Percentiles rank a stretch among this genome's conserved stretches.
Evolutionary conservation across 805 yeast species (phyloP).

Genomic region (Candida chilensis): DNA sequence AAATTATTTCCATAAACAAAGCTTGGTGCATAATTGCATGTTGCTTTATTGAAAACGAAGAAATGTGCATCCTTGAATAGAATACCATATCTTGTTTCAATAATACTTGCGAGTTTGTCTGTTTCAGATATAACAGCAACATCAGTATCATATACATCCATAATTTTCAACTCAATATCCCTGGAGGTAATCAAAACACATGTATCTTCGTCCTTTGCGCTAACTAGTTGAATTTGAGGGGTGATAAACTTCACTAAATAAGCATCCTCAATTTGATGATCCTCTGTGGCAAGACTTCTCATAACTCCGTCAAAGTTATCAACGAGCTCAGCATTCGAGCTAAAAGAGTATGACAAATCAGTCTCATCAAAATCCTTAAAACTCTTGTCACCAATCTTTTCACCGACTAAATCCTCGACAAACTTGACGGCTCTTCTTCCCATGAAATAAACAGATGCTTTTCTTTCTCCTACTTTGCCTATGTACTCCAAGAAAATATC

Average conservation of each 20-base stretch:
- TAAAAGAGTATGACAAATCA: slow-evolving; percentile 5
- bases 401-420: slow-evolving; percentile 32
- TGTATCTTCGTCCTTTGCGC: slow-evolving; percentile 33
- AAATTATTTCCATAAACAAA: slow-evolving; percentile 18
- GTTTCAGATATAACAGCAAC: slow-evolving; percentile 22
- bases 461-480: slow-evolving; percentile 30
- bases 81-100: slow-evolving; percentile 51
- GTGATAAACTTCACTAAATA: slow-evolving; percentile 60
- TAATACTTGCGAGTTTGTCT: slow-evolving; percentile 23
- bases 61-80: slow-evolving; percentile 46
- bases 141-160: slow-evolving; percentile 32
- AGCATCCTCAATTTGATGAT: slow-evolving; percentile 40
- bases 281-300: slow-evolving; percentile 21
- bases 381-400: slow-evolving; percentile 9
- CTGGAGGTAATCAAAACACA: slow-evolving; percentile 45
- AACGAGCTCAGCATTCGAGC: slow-evolving; percentile 16
- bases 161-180: slow-evolving; percentile 48
- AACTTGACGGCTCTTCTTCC: slow-evolving; percentile 40
- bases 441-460: slow-evolving; percentile 32
- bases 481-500: slow-evolving; percentile 55
- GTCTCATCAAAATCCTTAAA: slow-evolving; percentile 7
- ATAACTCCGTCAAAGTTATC: slow-evolving; percentile 46
- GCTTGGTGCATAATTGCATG: slow-evolving; percentile 16
- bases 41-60: slow-evolving; percentile 36
- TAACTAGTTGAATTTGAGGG: slow-evolving; percentile 71